phyloP scores from a whole-genome alignment of 2,329 filamentous ascomycete species.

The Xylariales sp. region DNA sequence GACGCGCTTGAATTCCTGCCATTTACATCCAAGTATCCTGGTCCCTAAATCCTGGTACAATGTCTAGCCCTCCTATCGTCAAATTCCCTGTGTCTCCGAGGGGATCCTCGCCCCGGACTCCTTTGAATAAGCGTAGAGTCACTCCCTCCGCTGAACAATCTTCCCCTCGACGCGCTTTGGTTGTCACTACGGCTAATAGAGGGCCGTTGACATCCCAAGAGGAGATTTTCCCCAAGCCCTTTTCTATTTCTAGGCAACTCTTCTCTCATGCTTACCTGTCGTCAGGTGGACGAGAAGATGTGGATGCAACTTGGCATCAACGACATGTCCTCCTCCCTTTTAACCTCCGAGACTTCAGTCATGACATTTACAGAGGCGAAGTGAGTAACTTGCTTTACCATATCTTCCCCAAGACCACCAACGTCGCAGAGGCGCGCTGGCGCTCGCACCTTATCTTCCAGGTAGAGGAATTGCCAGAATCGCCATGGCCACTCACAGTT shows the following conservation, averaged over 20 bases:
- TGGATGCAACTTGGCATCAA: slow-evolving; percentile 11
- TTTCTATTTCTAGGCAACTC: not conserved
- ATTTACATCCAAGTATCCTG: not conserved
- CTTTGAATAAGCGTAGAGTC: slow-evolving; percentile 24
- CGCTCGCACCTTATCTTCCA: slow-evolving; percentile 30
- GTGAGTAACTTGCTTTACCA: slow-evolving; percentile 16
- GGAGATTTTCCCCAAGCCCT: not conserved
- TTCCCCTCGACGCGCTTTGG: slow-evolving; percentile 9
- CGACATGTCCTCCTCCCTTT: slow-evolving; percentile 26
- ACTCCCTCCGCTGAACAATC: slow-evolving; percentile 25
- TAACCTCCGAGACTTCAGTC: slow-evolving; percentile 19
- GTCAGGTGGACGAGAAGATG: slow-evolving; percentile 1
- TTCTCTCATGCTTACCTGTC: slow-evolving; percentile 6
- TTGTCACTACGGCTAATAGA: slow-evolving; percentile 18
- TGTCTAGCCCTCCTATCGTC: slow-evolving; percentile 8
- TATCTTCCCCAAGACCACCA: slow-evolving; percentile 24
- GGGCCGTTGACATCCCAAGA: not conserved
- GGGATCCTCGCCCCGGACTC: slow-evolving; percentile 5
- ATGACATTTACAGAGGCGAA: slow-evolving; percentile 15
- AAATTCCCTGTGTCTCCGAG: slow-evolving; percentile 14
- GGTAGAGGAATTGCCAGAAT: slow-evolving; percentile 20
- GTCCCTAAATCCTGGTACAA: not conserved
- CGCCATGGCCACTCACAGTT: slow-evolving; percentile 29
- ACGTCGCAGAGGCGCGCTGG: slow-evolving; percentile 23
- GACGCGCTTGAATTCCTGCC: no score